Evolutionary conservation across 2,329 filamentous ascomycete genomes (phyloP).

Genomic region (Metarhizium brunneum): DNA sequence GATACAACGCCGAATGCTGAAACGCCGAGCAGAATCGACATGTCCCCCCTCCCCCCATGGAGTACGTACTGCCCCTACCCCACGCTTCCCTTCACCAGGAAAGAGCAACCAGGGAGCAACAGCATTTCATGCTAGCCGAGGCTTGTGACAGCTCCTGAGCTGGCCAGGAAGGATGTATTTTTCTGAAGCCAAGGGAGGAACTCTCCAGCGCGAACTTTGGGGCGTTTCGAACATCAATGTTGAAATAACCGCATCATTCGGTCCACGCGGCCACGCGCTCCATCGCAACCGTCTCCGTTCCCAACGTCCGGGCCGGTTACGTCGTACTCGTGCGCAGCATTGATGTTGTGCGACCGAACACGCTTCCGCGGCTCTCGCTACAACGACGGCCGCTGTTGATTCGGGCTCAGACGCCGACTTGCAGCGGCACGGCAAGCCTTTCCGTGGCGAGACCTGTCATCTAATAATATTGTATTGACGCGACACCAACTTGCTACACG

Average conservation of each 20-base stretch:
- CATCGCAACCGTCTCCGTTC: neutral
- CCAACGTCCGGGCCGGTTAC: neutral
- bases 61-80: neutral
- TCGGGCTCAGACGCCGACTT: neutral
- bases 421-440: neutral
- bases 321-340: neutral
- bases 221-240: too few relatives aligned
- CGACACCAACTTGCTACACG: neutral
- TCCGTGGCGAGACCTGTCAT: neutral
- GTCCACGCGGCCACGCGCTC: too few relatives aligned
- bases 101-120: neutral
- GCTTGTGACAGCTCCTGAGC: neutral
- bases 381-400: neutral
- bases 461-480: neutral
- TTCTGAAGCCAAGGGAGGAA: too few relatives aligned
- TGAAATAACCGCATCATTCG: too few relatives aligned
- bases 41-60: neutral
- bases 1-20: neutral
- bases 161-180: neutral
- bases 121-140: neutral
- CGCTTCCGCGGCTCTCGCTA: neutral
- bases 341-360: neutral
- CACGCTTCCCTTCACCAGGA: neutral
- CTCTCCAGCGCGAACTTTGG: too few relatives aligned
- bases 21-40: neutral